phyloP scores from a whole-genome alignment of 352 stramenopile species.

The Globisporangium ultimum region DNA sequence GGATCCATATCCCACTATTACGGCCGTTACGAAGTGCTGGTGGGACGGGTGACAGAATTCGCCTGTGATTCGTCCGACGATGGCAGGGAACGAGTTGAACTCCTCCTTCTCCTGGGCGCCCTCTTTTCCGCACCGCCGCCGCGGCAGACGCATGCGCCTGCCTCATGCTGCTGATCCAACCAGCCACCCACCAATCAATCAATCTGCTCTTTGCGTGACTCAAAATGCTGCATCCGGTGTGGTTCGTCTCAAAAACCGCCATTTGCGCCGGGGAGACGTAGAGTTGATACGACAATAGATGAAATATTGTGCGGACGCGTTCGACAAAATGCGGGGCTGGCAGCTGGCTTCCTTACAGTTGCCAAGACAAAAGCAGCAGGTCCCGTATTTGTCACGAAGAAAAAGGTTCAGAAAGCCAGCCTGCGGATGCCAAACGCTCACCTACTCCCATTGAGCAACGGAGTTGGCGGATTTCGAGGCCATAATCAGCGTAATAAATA shows the following conservation, averaged over 20 bases:
- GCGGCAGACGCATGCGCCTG: neutral
- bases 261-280: no score
- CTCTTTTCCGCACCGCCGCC: no score
- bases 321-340: neutral
- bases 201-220: neutral
- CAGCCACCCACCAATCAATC: neutral
- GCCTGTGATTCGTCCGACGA: no score
- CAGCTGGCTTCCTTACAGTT: neutral
- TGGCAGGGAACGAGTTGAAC: no score
- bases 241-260: neutral
- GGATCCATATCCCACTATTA: no score
- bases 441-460: constrained; percentile 8
- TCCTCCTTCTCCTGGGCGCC: no score
- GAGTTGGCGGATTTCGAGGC: no score
- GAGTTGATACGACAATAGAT: no score
- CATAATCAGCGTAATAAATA: neutral
- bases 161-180: neutral
- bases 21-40: no score
- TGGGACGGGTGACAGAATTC: no score
- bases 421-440: neutral
- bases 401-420: neutral
- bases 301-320: no score
- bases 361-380: neutral
- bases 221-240: neutral
- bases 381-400: neutral